A percentile compares a stretch with the other conserved stretches of the same genome.
These are phyloP conservation scores for Beta vulgaris DNA, from an alignment of 148 eudicot genomes.

Conservation along the genomic window DNA sequence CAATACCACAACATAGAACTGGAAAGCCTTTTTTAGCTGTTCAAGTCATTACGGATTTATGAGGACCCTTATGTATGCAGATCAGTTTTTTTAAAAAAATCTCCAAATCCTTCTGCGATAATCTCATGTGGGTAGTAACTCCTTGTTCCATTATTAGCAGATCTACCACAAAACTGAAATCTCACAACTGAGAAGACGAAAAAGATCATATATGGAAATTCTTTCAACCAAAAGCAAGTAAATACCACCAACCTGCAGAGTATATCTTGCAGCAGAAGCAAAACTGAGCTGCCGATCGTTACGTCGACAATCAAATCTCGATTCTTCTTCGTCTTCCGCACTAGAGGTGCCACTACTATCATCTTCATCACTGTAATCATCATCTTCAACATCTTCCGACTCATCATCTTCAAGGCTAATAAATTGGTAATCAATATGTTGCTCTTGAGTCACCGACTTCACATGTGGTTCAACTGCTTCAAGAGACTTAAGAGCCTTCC, in stretches of 20 bases:
- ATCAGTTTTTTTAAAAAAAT: too few relatives aligned
- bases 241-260: conserved; percentile 61
- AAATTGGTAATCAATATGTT: conserved; percentile 85
- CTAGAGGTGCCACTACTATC: conserved; percentile 36
- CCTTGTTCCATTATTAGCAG: not conserved
- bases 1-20: not conserved
- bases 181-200: not conserved
- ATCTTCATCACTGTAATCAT: conserved; percentile 28
- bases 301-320: conserved; percentile 55
- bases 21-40: not conserved
- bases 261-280: conserved; percentile 37
- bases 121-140: not conserved
- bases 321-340: conserved; percentile 43
- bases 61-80: not conserved
- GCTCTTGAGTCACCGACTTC: conserved; percentile 61
- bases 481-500: conserved; percentile 67
- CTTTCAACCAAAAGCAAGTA: conserved; percentile 7
- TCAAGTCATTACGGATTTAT: not conserved
- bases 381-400: conserved; percentile 39
- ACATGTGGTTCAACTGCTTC: conserved; percentile 89
- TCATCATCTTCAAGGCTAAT: conserved; percentile 71
- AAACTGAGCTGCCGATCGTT: conserved; percentile 34
- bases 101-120: too few relatives aligned
- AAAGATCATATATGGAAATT: not conserved
- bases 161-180: not conserved